Base-by-base conservation (phyloP, 139 green algal genomes). In the Coelastrella sp. region DNA sequence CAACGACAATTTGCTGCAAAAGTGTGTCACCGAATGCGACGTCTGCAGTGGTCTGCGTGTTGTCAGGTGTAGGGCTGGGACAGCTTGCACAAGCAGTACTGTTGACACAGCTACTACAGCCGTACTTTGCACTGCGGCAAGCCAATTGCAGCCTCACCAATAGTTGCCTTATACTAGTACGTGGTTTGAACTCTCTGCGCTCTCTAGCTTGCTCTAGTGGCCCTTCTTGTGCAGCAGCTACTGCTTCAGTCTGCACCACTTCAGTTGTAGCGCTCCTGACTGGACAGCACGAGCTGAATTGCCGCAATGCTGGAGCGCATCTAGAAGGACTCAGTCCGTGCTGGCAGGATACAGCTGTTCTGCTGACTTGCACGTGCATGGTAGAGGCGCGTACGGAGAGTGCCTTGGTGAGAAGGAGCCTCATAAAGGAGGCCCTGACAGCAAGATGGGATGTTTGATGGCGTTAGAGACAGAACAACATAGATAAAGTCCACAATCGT, bases 101-200 rank as follows among this genome's bases (percentile, higher is more conserved):
- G 19, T 30, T 73, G 19, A 32, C 15, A 21, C 50, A 57, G 19
- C 30, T 66, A 30, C 76, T 48, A 15, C 53, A 25, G 30, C 30
- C 73, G 38, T 51, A 19, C 43, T 37, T 15, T 50, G 60, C 75
- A 38, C 21, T 32, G 57, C 8, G 23, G 62, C 62, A 40, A 19
- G 30, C 13, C 15, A 7, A 30, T 17, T 66, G 57, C 15, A 17
- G 2, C 27, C 23, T 71, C 9, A 87, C 81, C 57, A 87, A 23
- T 4, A 87, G 53, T 15, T 87, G 50, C 15, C 37, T 41, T 9
- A 87, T 72, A 27, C 40, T 30, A 8, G 57, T 63, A 3, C 51
- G 30, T 19, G 81, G 69, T 53, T 76, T 82, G 32, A 87, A 87
- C 40, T 81, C 81, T n/a, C 53, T 25, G 6, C 69, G 38, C 27